Conservation (phyloP, 2,329 filamentous ascomycete species). For the Drechslerella dactyloides region DNA sequence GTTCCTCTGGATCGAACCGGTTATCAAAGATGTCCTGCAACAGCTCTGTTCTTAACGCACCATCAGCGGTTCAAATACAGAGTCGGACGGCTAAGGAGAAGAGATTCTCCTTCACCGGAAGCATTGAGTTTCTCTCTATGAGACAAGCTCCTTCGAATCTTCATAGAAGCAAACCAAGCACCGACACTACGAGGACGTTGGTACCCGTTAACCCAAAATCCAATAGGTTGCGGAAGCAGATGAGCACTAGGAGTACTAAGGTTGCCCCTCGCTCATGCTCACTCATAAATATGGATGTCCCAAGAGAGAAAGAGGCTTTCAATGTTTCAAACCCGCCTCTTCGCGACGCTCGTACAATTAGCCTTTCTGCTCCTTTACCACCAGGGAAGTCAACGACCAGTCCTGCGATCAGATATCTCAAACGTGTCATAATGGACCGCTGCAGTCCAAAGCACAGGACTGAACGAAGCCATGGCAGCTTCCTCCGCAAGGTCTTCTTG, state of each 20-base stretch:
- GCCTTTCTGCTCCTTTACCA: not conserved
- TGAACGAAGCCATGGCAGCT: slow-evolving; percentile 8
- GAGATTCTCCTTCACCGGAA: slow-evolving; percentile 20
- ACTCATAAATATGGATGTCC: slow-evolving; percentile 25
- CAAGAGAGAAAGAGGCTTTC: slow-evolving; percentile 22
- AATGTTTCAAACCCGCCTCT: slow-evolving; percentile 18
- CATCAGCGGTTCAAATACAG: slow-evolving; percentile 3
- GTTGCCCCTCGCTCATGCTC: not conserved
- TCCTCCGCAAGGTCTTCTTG: slow-evolving; percentile 38
- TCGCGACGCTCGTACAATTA: not conserved
- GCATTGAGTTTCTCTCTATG: slow-evolving; percentile 20
- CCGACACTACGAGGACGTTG: slow-evolving; percentile 14
- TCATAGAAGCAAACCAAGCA: slow-evolving; percentile 22
- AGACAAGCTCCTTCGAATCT: slow-evolving; percentile 9
- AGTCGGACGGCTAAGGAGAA: slow-evolving; percentile 17
- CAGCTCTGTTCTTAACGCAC: not conserved
- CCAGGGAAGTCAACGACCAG: slow-evolving; percentile 1
- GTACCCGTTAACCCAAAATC: not conserved
- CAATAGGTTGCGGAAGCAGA: slow-evolving; percentile 27
- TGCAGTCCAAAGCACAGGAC: slow-evolving; percentile 1
- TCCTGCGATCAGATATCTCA: not conserved
- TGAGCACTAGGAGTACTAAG: slow-evolving; percentile 6
- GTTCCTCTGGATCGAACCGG: no score
- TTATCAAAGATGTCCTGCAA: slow-evolving; percentile 22
- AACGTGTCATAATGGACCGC: slow-evolving; percentile 15